phyloP scores from a whole-genome alignment of 768 basidiomycete species.

The Mycena olivaceomarginata region DNA sequence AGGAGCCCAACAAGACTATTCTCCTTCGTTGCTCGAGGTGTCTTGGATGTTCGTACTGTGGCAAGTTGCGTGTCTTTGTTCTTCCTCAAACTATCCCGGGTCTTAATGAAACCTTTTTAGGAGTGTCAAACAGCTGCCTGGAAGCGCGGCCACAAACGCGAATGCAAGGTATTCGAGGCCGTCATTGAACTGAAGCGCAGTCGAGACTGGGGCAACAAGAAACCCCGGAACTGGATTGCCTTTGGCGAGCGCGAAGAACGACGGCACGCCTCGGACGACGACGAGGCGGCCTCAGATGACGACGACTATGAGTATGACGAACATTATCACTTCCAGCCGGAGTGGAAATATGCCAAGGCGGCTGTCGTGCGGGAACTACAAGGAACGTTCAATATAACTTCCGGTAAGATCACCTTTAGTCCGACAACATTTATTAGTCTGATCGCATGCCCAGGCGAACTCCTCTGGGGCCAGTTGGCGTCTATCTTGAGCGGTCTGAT shows the following conservation, averaged over 20 bases:
- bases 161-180: conserved; percentile 41
- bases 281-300: not conserved
- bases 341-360: conserved; percentile 35
- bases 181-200: conserved; percentile 39
- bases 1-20: conserved; percentile 12
- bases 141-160: conserved; percentile 41
- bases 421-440: not conserved
- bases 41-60: conserved; percentile 34
- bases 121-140: conserved; percentile 43
- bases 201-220: conserved; percentile 33
- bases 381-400: conserved; percentile 37
- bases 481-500: conserved; percentile 28
- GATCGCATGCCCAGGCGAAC: conserved; percentile 28
- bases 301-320: not conserved
- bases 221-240: conserved; percentile 34
- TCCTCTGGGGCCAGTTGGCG: conserved; percentile 41
- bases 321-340: conserved; percentile 7
- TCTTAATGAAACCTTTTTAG: not conserved
- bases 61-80: conserved; percentile 11
- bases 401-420: conserved; percentile 14
- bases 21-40: conserved; percentile 41
- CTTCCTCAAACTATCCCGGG: not conserved
- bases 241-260: conserved; percentile 27
- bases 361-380: conserved; percentile 16
- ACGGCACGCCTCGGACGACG: not conserved